Evolutionary conservation across 2,329 filamentous ascomycete genomes (phyloP).

Genomic region (Chaetomium strumarium): DNA sequence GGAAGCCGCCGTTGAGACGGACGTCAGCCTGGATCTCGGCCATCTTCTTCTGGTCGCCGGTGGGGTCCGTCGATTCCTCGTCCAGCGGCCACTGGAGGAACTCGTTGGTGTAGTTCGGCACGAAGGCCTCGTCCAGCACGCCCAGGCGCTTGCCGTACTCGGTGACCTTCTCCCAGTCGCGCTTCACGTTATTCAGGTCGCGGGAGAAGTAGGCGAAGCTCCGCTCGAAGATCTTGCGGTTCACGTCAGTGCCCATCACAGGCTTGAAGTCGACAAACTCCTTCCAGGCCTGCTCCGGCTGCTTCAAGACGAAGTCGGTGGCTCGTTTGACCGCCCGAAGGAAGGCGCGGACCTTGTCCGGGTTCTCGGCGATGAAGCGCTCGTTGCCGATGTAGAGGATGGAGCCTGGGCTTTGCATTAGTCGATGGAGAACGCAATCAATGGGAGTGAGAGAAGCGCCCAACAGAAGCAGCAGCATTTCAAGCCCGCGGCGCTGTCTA

Average conservation of each 20-base stretch:
- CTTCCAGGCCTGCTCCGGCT: conserved; percentile 57
- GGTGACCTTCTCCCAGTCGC: conserved; percentile 75
- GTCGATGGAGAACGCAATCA: too few relatives aligned
- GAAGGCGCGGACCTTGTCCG: conserved; percentile 61
- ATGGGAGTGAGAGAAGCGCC: background rate
- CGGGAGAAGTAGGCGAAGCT: conserved; percentile 71
- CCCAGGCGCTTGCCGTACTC: conserved; percentile 68
- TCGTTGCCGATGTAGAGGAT: conserved; percentile 79
- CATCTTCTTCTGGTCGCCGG: conserved; percentile 71
- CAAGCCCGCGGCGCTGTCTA: conserved; percentile 68
- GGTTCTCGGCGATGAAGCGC: conserved; percentile 58
- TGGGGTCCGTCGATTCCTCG: conserved; percentile 59
- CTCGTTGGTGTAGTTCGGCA: conserved; percentile 69
- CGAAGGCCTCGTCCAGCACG: conserved; percentile 57
- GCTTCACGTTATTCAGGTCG: conserved; percentile 66
- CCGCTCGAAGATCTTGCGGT: conserved; percentile 75
- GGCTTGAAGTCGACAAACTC: conserved; percentile 70
- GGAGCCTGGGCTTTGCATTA: conserved; percentile 39
- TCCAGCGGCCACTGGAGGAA: conserved; percentile 63
- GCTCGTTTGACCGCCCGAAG: conserved; percentile 68
- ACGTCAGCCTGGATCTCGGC: conserved; percentile 61
- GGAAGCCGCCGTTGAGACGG: conserved; percentile 59
- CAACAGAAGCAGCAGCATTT: background rate
- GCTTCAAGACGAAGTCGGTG: conserved; percentile 63
- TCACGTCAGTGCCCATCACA: conserved; percentile 59